These are phyloP conservation scores for Bacidia gigantensis DNA, from an alignment of 495 filamentous ascomycete genomes.

Conservation along the genomic window DNA sequence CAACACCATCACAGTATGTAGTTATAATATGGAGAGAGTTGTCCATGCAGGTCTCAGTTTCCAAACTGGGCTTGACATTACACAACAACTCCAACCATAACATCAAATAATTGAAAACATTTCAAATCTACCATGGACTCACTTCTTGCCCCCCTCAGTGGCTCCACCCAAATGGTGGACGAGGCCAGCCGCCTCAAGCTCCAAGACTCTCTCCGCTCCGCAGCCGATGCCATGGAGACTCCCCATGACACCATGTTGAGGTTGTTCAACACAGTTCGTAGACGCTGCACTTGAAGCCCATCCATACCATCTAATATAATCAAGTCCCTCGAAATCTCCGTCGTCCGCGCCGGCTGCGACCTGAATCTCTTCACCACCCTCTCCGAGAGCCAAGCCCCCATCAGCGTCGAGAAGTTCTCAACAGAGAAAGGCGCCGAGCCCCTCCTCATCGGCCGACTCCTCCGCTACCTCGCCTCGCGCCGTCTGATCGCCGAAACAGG, in stretches of 20 bases:
- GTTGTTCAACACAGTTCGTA: slow-evolving; percentile 3
- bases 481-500: slow-evolving; percentile 26
- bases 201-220: slow-evolving; percentile 2
- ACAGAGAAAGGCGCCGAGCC: slow-evolving; percentile 21
- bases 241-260: slow-evolving; percentile 9
- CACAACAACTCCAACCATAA: not conserved
- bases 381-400: slow-evolving; percentile 15
- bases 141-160: not conserved
- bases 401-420: slow-evolving; percentile 23
- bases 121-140: not conserved
- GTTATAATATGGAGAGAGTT: not conserved
- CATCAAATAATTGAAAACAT: not conserved
- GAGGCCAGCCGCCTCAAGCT: slow-evolving; percentile 8
- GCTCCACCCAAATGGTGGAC: not conserved
- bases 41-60: not conserved
- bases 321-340: not conserved
- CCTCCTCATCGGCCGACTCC: slow-evolving; percentile 28
- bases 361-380: slow-evolving; percentile 25
- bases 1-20: not conserved
- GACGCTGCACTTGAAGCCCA: not conserved
- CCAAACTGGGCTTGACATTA: not conserved
- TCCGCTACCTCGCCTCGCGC: slow-evolving; percentile 32
- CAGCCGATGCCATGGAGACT: slow-evolving; percentile 7
- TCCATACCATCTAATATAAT: not conserved
- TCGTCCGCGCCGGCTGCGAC: slow-evolving; percentile 24